Conservation (phyloP, 164 flowering plant genomes). For the Tinospora cordifolia region DNA sequence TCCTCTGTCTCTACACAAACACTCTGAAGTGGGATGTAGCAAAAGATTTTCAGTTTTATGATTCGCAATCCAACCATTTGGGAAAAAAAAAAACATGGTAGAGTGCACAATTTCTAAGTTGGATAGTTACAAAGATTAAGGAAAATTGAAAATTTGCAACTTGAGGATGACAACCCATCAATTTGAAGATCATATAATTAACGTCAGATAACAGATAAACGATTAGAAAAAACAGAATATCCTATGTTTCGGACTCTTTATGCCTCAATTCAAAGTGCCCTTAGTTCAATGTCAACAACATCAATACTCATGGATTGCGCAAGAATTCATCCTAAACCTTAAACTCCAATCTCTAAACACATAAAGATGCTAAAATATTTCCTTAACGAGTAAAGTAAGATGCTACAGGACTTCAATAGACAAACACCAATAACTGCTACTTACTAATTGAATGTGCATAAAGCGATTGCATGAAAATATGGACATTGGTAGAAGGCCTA, state of each 20-base stretch:
- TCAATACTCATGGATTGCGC: not conserved
- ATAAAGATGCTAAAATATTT: too few relatives aligned
- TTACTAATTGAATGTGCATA: slow-evolving; percentile 67
- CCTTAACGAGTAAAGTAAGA: too few relatives aligned
- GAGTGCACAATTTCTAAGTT: too few relatives aligned
- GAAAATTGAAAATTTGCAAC: not conserved
- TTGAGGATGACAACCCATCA: not conserved
- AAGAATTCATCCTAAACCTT: not conserved
- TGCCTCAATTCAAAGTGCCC: too few relatives aligned
- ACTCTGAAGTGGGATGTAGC: too few relatives aligned
- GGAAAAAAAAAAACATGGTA: too few relatives aligned
- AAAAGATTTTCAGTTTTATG: too few relatives aligned
- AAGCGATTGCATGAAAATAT: slow-evolving; percentile 74
- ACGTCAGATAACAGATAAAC: not conserved
- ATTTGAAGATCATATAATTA: not conserved
- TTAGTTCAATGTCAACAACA: not conserved
- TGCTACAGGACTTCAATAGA: not conserved
- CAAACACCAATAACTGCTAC: not conserved
- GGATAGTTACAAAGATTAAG: slow-evolving; percentile 7
- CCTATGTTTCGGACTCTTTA: not conserved
- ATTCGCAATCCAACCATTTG: too few relatives aligned
- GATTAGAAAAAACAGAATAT: too few relatives aligned
- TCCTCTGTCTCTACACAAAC: too few relatives aligned
- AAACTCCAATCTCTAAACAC: too few relatives aligned
- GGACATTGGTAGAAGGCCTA: slow-evolving; percentile 45